These are phyloP conservation scores for Globisporangium alternatum DNA, from an alignment of 352 stramenopile genomes.

Conservation along the genomic window DNA sequence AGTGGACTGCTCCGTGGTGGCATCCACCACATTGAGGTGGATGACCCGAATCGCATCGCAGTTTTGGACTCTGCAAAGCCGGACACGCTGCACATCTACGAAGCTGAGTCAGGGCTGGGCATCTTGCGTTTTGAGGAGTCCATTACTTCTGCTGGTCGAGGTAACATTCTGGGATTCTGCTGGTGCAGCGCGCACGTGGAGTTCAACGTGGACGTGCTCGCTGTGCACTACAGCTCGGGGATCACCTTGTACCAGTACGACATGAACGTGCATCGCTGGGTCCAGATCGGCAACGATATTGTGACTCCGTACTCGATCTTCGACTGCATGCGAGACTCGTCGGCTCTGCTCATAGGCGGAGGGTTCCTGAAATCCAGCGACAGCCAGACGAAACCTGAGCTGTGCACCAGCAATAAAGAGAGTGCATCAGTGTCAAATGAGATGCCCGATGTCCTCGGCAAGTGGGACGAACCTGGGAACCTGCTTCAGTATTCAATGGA, in stretches of 20 bases:
- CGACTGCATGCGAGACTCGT: slow-evolving; percentile 81
- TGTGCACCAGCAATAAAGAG: not conserved
- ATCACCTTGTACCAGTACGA: slow-evolving; percentile 84
- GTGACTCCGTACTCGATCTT: slow-evolving; percentile 54
- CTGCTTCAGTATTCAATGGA: slow-evolving; percentile 72
- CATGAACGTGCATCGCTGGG: slow-evolving; percentile 51
- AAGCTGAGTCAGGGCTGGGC: slow-evolving; percentile 77
- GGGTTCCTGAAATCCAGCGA: slow-evolving; percentile 24
- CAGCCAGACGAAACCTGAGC: slow-evolving; percentile 7
- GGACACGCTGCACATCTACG: slow-evolving; percentile 62
- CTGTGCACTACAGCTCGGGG: slow-evolving; percentile 61
- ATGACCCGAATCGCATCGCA: slow-evolving; percentile 80
- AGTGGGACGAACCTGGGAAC: slow-evolving; percentile 77
- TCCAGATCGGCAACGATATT: slow-evolving; percentile 62
- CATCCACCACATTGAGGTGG: slow-evolving; percentile 76
- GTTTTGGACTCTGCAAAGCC: slow-evolving; percentile 50
- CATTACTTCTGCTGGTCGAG: slow-evolving; percentile 51
- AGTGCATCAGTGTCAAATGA: slow-evolving; percentile 46
- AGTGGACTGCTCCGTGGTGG: slow-evolving; percentile 9
- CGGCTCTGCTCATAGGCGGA: slow-evolving; percentile 68
- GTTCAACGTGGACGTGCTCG: slow-evolving; percentile 80
- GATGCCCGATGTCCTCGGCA: slow-evolving; percentile 73
- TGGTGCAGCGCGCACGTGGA: slow-evolving; percentile 83
- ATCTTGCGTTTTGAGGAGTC: slow-evolving; percentile 72
- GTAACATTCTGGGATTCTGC: slow-evolving; percentile 63